Percentiles rank a stretch among this genome's conserved stretches.
Evolutionary conservation across 495 filamentous ascomycete species (phyloP).

Genomic region (Xanthoparmelia taractica): DNA sequence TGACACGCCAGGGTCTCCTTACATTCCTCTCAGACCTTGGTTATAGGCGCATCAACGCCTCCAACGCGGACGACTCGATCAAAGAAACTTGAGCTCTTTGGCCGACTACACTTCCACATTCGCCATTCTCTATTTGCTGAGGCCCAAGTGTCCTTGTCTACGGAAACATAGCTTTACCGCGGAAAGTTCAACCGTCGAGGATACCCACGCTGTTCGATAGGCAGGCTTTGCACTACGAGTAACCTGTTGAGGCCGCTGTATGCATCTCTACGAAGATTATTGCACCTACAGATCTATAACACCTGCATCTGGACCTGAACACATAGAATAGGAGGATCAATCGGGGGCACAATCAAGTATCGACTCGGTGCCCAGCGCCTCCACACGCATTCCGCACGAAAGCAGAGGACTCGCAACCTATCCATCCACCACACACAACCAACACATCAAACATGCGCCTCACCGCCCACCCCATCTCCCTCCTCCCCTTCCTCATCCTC

Average conservation of each 20-base stretch:
- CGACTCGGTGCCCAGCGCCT: background rate
- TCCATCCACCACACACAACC: background rate
- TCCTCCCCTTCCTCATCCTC: slow-evolving; percentile 13
- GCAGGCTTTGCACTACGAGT: background rate
- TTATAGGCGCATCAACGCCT: background rate
- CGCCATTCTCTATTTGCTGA: background rate
- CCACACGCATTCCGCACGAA: background rate
- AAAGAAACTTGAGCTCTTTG: background rate
- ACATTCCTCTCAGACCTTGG: background rate
- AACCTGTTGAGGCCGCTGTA: background rate
- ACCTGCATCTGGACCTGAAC: background rate
- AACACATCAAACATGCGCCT: background rate
- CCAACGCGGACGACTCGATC: background rate
- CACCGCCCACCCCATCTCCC: slow-evolving; percentile 4
- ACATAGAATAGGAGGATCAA: background rate
- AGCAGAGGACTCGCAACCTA: background rate
- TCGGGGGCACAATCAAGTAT: background rate
- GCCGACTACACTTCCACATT: background rate
- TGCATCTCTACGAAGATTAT: background rate
- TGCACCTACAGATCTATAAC: background rate
- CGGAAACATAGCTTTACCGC: background rate
- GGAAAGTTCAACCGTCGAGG: background rate
- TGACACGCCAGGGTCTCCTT: background rate
- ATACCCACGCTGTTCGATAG: background rate
- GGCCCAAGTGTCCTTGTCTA: background rate